Base-by-base conservation (phyloP, 805 yeast species). In the Saturnispora quitensis region DNA sequence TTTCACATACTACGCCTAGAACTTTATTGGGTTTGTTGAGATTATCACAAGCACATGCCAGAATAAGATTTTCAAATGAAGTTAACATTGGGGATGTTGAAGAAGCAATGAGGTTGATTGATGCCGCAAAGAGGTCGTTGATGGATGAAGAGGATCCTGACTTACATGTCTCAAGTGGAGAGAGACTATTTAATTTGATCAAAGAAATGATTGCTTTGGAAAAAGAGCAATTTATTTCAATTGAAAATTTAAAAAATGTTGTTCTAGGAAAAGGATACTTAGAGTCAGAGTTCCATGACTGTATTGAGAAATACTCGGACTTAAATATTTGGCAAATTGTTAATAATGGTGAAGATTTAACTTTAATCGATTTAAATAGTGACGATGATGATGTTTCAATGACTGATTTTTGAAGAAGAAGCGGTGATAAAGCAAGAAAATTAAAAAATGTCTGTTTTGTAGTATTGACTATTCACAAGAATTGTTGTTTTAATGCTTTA, bases 1-100 rank as follows among this genome's bases (percentile, higher is more conserved):
- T 91, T 65, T 81, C 90, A 45, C 97, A 90, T 68, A 85, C 95
- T 20, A 90, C 99, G 1, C 97, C 98, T 53, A 84, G 99, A 74
- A 89, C 98, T 2, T 75, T 93, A 56, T 74, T 93, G 53, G 98
- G 93, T 59, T 84, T 95, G 47, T 71, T 93, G 58, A 83, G 99
- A 71, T 75, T 93, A 76, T 79, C 99, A 1, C 98, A 91, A 70
- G 99, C 97, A 1, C 75, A 87, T 56, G 98, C 99, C 0, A 78
- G 97, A 61, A 75, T 93, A 53, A 77, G 97, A 63, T 88, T 93
- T 65, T 82, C 83, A 53, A 75, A 84, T 55, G 69, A 63, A 18
- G 98, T 93, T 7, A 75, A 73, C 33, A 70, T 74, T 43, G 86
- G 80, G 53, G 98, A 93, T 68, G 97, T 93, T 40, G 98, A 93